These are phyloP conservation scores for Nemophila menziesii DNA, from an alignment of 257 asterid genomes.

Conservation along the genomic window DNA sequence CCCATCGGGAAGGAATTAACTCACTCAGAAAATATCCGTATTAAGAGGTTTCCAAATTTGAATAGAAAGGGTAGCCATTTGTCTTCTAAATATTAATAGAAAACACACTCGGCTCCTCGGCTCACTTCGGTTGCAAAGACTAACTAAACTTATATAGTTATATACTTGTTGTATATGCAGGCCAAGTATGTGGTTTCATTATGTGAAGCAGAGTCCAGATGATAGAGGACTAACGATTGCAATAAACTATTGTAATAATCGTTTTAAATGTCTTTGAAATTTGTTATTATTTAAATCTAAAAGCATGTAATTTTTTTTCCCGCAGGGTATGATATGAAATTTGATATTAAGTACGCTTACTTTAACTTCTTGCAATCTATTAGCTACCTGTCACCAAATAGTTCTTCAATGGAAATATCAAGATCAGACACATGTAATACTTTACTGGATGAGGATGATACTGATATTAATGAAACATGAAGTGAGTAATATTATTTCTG, in stretches of 20 bases:
- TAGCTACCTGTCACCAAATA: conserved; percentile 23
- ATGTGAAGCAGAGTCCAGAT: conserved; percentile 66
- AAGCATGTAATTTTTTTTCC: conserved; percentile 7
- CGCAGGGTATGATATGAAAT: conserved; percentile 95
- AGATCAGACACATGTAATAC: conserved; percentile 10
- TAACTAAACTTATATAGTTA: background rate
- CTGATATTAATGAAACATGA: conserved; percentile 12
- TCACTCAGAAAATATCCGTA: too few species aligned
- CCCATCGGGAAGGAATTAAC: too few species aligned
- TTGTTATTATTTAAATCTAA: conserved; percentile 3
- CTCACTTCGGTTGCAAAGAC: conserved; percentile 42
- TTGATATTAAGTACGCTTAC: conserved; percentile 82
- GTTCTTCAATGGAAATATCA: conserved; percentile 6
- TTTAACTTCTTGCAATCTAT: conserved; percentile 74
- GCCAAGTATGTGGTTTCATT: conserved; percentile 99
- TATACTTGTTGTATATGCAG: conserved; percentile 30
- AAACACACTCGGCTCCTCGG: too few species aligned
- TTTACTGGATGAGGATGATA: conserved; percentile 15
- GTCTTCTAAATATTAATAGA: too few species aligned
- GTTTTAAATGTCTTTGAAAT: conserved; percentile 1
- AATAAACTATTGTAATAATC: conserved; percentile 57
- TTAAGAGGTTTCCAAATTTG: too few species aligned
- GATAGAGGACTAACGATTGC: conserved; percentile 64
- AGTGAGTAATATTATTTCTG: too few species aligned
- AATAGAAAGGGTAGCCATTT: too few species aligned